Conservation (phyloP, 139 green algal species). For the Chlamydomonas incerta region DNA sequence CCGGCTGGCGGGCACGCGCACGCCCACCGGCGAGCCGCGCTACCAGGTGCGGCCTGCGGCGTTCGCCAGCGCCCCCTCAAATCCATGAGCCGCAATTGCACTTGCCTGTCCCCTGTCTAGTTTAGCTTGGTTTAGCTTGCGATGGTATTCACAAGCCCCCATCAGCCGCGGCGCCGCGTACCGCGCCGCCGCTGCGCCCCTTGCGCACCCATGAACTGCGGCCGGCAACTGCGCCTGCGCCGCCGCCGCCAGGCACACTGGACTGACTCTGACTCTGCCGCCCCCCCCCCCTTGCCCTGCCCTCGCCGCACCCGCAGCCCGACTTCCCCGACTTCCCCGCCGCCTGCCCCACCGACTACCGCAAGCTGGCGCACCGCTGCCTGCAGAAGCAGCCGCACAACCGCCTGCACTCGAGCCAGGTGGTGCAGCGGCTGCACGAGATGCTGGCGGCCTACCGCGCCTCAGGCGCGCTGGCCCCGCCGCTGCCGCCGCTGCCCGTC, state of each 20-base stretch:
- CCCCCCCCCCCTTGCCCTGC: neutral
- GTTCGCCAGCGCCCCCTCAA: no score
- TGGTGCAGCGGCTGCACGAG: constrained; percentile 37
- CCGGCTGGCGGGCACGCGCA: constrained; percentile 30
- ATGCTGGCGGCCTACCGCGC: neutral
- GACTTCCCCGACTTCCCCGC: constrained; percentile 44
- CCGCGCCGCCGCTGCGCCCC: no score
- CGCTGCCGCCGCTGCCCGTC: constrained; percentile 31
- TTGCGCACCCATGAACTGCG: no score
- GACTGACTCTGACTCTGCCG: no score
- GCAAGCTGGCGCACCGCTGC: constrained; percentile 39
- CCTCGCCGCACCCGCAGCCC: neutral
- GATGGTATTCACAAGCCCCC: no score
- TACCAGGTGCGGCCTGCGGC: constrained; percentile 4
- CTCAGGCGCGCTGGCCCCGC: neutral
- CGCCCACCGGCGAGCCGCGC: constrained; percentile 16
- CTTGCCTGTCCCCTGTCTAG: no score
- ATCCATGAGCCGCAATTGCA: no score
- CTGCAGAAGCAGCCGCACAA: constrained; percentile 45
- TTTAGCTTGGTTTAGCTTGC: no score
- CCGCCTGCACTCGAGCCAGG: constrained; percentile 32
- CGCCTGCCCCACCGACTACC: constrained; percentile 31
- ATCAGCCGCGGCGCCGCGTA: no score
- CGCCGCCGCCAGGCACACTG: no score
- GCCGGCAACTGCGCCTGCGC: no score